A percentile compares a stretch with the other conserved stretches of the same genome.
Conservation (phyloP, 805 yeast genomes). For the Diddensiella santjacobensis region DNA sequence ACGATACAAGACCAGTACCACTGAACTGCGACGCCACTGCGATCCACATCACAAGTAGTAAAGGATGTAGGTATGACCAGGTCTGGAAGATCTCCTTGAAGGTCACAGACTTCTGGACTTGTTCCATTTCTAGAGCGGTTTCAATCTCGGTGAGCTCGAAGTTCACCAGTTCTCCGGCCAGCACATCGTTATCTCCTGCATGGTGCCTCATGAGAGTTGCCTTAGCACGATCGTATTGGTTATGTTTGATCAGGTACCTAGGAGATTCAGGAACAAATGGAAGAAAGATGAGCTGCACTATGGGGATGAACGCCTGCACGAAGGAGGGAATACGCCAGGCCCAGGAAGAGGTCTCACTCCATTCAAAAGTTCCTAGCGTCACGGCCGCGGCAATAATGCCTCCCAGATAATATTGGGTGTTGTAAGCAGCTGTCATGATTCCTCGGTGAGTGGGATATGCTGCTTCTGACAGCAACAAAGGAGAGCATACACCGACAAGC, state of each 20-base stretch:
- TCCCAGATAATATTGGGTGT: slow-evolving; percentile 68
- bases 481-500: slow-evolving; percentile 69
- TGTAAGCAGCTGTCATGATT: slow-evolving; percentile 57
- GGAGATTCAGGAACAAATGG: slow-evolving; percentile 81
- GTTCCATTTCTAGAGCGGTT: slow-evolving; percentile 16
- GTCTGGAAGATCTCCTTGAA: slow-evolving; percentile 13
- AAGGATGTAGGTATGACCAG: slow-evolving; percentile 7
- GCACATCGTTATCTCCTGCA: slow-evolving; percentile 14
- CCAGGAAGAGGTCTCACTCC: slow-evolving; percentile 35
- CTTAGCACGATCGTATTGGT: slow-evolving; percentile 38
- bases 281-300: slow-evolving; percentile 47
- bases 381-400: slow-evolving; percentile 75
- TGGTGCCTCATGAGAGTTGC: slow-evolving; percentile 18
- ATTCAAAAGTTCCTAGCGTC: slow-evolving; percentile 61
- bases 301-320: slow-evolving; percentile 57
- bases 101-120: slow-evolving; percentile 1
- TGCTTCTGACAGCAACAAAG: slow-evolving; percentile 75
- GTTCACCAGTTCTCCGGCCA: slow-evolving; percentile 8
- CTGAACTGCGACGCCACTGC: slow-evolving; percentile 15
- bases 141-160: slow-evolving; percentile 17
- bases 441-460: slow-evolving; percentile 57
- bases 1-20: slow-evolving; percentile 25
- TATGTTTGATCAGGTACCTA: slow-evolving; percentile 53
- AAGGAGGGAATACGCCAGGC: slow-evolving; percentile 77
- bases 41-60: slow-evolving; percentile 8